These are phyloP conservation scores for Proliferodiscus dingleyae DNA, from an alignment of 2,329 filamentous ascomycete genomes.

Conservation along the genomic window DNA sequence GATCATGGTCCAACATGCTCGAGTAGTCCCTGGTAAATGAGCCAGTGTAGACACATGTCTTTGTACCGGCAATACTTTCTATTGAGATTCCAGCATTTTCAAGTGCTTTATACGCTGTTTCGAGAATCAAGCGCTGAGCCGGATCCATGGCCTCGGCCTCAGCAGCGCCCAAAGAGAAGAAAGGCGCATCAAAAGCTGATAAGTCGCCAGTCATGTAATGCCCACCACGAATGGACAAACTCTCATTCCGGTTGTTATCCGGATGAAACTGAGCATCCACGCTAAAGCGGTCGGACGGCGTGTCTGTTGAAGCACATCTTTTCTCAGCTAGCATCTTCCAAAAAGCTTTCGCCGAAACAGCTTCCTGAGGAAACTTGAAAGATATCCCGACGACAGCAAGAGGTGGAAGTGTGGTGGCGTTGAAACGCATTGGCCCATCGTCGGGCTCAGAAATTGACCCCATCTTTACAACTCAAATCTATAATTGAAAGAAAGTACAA, in stretches of 20 bases:
- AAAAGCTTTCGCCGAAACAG: not conserved
- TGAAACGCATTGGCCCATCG: no score
- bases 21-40: slow-evolving; percentile 33
- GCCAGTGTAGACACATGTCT: slow-evolving; percentile 44
- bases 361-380: not conserved
- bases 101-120: slow-evolving; percentile 12
- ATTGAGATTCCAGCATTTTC: slow-evolving; percentile 15
- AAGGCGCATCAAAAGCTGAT: slow-evolving; percentile 35
- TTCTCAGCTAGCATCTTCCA: not conserved
- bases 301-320: not conserved
- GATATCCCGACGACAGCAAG: not conserved
- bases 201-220: slow-evolving; percentile 34
- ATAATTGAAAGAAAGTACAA: no score
- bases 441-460: no score
- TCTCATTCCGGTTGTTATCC: not conserved
- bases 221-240: not conserved
- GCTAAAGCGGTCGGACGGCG: not conserved
- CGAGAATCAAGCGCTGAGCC: slow-evolving; percentile 51
- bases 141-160: slow-evolving; percentile 44
- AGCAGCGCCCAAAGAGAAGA: slow-evolving; percentile 35
- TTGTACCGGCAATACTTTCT: slow-evolving; percentile 1
- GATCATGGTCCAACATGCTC: slow-evolving; percentile 3
- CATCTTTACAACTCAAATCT: no score
- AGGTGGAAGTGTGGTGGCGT: not conserved
- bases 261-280: not conserved